Evolutionary conservation across 106 monocot genomes (phyloP), one percentile per base, ranked within the genome.

Genomic region (Dendrobium chrysotoxum): DNA sequence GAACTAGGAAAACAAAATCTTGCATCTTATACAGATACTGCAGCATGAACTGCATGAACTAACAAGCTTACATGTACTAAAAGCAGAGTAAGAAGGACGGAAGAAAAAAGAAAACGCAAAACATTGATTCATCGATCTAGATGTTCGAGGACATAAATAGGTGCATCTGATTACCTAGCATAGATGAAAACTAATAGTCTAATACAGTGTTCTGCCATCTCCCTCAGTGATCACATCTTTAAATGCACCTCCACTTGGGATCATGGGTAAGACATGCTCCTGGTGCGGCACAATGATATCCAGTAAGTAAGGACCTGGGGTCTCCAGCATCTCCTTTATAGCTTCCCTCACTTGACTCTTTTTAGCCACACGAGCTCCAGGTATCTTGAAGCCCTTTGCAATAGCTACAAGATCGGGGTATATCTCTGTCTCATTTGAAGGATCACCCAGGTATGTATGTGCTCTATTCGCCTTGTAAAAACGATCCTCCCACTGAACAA

Each of bases 181-280:
- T 53, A 71, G 13, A 46, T 53, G 74, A 77, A 61, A 30, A 26
- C 85, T 83, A 89, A 58, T 81, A 84, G 39, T 10, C 77, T 83
- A 88, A 75, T 85, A 83, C 13, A 55, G 53, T n/a, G 83, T 85
- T 81, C 96, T 89, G 35, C 95, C 95, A 91, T 96, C 95, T 77
- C 93, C 93, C 28, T 96, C 95, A 53, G 80, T 67, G 68, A 96
- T 96, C 83, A 90, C 72, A 83, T 93, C 96, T 72, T 92, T 93
- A 78, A 96, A 96, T 4, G 92, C 86, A 17, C 89, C 91, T 40
- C 90, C 93, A 80, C 92, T 92, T 38, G 96, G 96, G 50, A 96
- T 96, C 96, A 96, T 96, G 25, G 96, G 96, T 83, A 96, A 75
- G 65, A 93, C 96, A 80, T 96, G 96, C 76, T 96, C 96, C 71